Evolutionary conservation across 805 yeast genomes (phyloP).

Genomic region (Candida awuae): DNA sequence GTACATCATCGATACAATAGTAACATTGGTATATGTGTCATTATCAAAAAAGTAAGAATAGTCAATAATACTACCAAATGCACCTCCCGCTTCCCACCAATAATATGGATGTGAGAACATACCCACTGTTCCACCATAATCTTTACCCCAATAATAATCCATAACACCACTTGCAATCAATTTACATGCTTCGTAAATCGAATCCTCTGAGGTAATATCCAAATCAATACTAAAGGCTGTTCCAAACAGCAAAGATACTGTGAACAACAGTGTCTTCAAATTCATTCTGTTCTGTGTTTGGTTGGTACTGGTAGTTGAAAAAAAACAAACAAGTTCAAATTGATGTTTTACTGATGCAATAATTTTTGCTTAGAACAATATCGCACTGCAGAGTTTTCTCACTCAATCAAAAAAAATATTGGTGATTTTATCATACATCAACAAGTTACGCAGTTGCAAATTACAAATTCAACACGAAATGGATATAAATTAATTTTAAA

Average conservation of each 20-base stretch:
- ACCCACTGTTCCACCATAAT: slow-evolving; percentile 73
- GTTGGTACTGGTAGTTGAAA: no score
- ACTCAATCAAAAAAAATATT: no score
- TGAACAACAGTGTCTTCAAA: not conserved
- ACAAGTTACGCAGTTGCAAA: no score
- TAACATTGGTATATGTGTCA: slow-evolving; percentile 50
- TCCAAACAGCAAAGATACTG: not conserved
- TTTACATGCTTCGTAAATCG: slow-evolving; percentile 44
- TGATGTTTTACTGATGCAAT: no score
- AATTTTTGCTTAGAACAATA: no score
- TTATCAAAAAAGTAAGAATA: slow-evolving; percentile 66
- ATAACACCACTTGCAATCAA: slow-evolving; percentile 52
- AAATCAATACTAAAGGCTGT: slow-evolving; percentile 18
- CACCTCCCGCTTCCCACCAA: slow-evolving; percentile 99
- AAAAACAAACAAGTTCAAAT: no score
- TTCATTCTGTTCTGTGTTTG: no score
- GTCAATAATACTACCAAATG: slow-evolving; percentile 82
- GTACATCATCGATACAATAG: slow-evolving; percentile 55
- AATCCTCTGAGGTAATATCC: slow-evolving; percentile 35
- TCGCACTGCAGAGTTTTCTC: no score
- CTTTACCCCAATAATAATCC: slow-evolving; percentile 58
- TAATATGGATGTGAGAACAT: slow-evolving; percentile 86
- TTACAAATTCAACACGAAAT: no score
- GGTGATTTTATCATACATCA: no score
- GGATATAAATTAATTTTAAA: not conserved